A percentile compares a stretch with the other conserved stretches of the same genome.
Conservation (phyloP, 2,329 filamentous ascomycete species). For the Fusarium circinatum region DNA sequence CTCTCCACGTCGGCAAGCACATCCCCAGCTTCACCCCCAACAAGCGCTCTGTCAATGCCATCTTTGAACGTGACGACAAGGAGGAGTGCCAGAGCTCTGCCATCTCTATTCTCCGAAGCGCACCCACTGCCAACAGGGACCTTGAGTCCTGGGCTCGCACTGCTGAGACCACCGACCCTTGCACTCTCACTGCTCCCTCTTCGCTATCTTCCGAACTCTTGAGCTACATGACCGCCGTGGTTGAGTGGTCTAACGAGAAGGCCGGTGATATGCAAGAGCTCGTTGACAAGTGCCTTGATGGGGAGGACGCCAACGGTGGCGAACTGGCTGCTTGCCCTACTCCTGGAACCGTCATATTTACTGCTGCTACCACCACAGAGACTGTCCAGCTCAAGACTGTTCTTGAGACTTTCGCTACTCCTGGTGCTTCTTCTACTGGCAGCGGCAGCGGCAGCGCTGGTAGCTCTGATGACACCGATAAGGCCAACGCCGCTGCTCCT, state of each 20-base stretch:
- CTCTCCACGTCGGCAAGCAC: constrained; percentile 21
- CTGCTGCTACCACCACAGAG: constrained; percentile 15
- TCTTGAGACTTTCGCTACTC: neutral
- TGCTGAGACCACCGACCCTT: constrained; percentile 2
- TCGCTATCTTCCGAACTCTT: constrained; percentile 19
- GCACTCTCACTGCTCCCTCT: constrained; percentile 17
- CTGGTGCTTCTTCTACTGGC: neutral
- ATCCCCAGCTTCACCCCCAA: constrained; percentile 11
- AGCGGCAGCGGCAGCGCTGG: neutral
- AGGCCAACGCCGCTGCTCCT: neutral
- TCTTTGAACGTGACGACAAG: constrained; percentile 9
- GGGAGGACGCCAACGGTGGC: neutral
- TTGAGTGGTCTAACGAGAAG: constrained; percentile 2
- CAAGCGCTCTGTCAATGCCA: constrained; percentile 21
- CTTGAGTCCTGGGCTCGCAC: neutral
- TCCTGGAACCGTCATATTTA: constrained; percentile 16
- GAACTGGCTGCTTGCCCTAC: neutral
- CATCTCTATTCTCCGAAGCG: neutral
- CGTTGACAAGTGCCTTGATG: constrained; percentile 1
- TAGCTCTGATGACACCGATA: neutral
- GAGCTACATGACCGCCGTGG: constrained; percentile 20
- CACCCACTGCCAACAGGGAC: neutral
- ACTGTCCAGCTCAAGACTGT: constrained; percentile 14
- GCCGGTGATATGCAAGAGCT: constrained; percentile 1
- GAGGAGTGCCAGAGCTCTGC: constrained; percentile 16